These are phyloP conservation scores for Podochytrium sp. DNA, from an alignment of 192 early-diverging fungal species.

Conservation along the genomic window DNA sequence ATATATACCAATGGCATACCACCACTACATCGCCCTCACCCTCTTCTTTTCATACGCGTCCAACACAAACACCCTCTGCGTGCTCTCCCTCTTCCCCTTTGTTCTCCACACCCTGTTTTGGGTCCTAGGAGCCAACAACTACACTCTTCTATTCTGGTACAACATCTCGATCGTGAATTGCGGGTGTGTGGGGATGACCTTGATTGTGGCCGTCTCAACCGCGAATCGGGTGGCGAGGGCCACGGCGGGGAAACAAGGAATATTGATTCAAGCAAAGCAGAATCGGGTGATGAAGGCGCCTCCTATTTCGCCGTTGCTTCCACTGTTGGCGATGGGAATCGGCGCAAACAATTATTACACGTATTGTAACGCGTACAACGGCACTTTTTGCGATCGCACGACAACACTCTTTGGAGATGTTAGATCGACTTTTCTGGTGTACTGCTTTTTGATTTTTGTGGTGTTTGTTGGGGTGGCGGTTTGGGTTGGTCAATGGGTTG, in stretches of 20 bases:
- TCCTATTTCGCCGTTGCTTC: background rate
- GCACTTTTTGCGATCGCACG: background rate
- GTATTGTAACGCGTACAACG: background rate
- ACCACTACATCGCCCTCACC: background rate
- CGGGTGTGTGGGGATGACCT: background rate
- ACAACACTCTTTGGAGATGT: background rate
- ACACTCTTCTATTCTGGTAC: background rate
- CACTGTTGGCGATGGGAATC: background rate
- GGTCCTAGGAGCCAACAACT: background rate
- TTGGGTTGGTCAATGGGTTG: background rate
- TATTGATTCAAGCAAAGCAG: too few relatives aligned
- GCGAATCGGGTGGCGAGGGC: background rate
- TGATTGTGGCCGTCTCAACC: background rate
- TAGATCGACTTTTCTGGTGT: background rate
- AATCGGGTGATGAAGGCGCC: background rate
- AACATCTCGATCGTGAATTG: background rate
- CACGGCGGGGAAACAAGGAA: background rate
- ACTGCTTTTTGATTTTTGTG: background rate
- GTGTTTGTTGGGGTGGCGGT: background rate
- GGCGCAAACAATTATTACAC: slow-evolving; percentile 7
- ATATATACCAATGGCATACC: slow-evolving; percentile 6
- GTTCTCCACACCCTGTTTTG: background rate
- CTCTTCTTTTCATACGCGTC: background rate
- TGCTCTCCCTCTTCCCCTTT: slow-evolving; percentile 9
- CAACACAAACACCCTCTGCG: background rate